Base-by-base conservation (phyloP, 495 filamentous ascomycete species). In the Penicillium daleae region DNA sequence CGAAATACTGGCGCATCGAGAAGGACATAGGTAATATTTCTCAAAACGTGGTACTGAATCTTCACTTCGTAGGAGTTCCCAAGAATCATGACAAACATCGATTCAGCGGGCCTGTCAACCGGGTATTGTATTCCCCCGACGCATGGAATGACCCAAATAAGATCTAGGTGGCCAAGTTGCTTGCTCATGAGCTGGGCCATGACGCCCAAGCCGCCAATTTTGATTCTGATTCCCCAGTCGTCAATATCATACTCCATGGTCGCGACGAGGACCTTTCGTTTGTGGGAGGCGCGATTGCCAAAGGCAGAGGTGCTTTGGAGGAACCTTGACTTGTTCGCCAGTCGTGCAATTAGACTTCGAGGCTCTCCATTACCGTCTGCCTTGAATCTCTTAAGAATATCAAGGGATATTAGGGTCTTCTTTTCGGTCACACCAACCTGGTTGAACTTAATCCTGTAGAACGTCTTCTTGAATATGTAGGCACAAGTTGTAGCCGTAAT, bases 91-190 rank as follows among this genome's bases (percentile, higher is more conserved):
- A 90, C 85, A 33, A 76, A 78, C 82, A 91, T 90, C 2, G 87
- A 79, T 50, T 89, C 86, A 1, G 83, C 87, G 0, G 68, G 74
- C 60, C 84, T 76, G 60, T 90, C 87, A 12, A 77, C 67, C 0
- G 88, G 89, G 62, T 90, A 90, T 17, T 88, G 79, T 26, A 91
- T 76, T 31, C 84, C 89, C 21, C 87, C 88, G 19, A 90, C 87
- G 68, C 87, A 87, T n/a, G 88, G 89, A 40, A 91, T 85, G n/a
- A 91, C 87, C 89, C 88, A 91, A 53, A 90, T 85, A 8, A 90
- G 75, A 67, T 91, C 83, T 62, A 89, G 84, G 56, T 91, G 86
- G 3, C 82, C 77, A 8, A 90, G 82, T 56, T 88, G 85, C 60
- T 88, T 87, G 10, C 85, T 86, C 88, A 91, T 91, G 10, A 91